Percentiles rank a stretch among this genome's conserved stretches.
Conservation (phyloP, 164 flowering plant genomes). For the Santalum album region DNA sequence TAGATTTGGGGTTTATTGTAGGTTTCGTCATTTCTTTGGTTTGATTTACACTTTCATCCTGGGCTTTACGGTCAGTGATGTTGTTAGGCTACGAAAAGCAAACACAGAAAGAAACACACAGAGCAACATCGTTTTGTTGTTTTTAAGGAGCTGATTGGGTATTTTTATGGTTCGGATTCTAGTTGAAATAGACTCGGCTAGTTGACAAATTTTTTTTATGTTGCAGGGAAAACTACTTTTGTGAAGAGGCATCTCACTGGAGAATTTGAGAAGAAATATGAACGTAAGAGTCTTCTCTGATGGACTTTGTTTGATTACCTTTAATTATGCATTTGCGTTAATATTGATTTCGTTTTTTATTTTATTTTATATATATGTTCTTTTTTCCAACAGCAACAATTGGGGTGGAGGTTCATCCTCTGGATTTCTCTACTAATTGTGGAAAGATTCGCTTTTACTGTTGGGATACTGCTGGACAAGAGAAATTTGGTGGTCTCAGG, state of each 20-base stretch:
- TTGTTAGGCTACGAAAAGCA: too few relatives aligned
- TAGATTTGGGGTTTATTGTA: too few relatives aligned
- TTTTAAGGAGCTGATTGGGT: too few relatives aligned
- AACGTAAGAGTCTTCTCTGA: constrained; percentile 18
- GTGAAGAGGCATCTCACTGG: constrained; percentile 37
- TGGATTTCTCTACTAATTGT: constrained; percentile 59
- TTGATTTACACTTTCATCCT: too few relatives aligned
- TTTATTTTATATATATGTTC: neutral
- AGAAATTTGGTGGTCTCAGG: constrained; percentile 60
- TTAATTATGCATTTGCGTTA: neutral
- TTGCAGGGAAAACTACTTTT: constrained; percentile 34
- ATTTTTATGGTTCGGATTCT: neutral
- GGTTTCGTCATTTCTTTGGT: too few relatives aligned
- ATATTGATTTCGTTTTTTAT: too few relatives aligned
- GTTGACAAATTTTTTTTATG: neutral
- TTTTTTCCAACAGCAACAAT: constrained; percentile 27
- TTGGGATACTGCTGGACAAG: constrained; percentile 77
- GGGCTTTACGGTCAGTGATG: too few relatives aligned
- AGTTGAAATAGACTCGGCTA: neutral
- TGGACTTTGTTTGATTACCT: too few relatives aligned
- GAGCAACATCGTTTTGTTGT: too few relatives aligned
- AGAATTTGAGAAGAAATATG: constrained; percentile 32
- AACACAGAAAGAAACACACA: too few relatives aligned
- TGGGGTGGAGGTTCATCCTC: constrained; percentile 67
- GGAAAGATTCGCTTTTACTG: constrained; percentile 58